A percentile compares a stretch with the other conserved stretches of the same genome.
phyloP scores from a whole-genome alignment of 2,329 filamentous ascomycete genomes.

The Aspergillus fijiensis region DNA sequence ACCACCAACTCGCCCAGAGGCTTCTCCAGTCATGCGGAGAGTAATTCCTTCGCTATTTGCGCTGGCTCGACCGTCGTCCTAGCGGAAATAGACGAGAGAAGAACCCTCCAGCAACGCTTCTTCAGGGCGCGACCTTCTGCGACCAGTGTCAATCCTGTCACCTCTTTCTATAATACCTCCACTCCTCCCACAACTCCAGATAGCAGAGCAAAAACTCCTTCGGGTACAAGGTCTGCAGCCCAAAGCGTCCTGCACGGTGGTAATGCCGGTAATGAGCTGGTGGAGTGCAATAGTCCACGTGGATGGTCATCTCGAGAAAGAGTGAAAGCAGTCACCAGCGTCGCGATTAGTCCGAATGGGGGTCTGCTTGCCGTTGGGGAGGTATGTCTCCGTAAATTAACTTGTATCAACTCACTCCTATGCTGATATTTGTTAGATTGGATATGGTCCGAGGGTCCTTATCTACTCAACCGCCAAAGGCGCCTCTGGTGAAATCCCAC shows the following conservation, averaged over 20 bases:
- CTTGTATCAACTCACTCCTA: neutral
- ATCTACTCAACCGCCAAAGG: constrained; percentile 81
- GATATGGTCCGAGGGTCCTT: constrained; percentile 86
- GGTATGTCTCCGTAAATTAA: constrained; percentile 40
- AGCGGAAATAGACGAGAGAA: constrained; percentile 70
- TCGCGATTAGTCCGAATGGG: constrained; percentile 83
- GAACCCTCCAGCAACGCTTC: constrained; percentile 73
- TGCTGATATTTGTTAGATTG: constrained; percentile 58
- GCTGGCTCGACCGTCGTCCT: constrained; percentile 93
- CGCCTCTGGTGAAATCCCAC: constrained; percentile 72
- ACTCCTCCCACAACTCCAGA: constrained; percentile 58
- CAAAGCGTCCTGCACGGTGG: constrained; percentile 43
- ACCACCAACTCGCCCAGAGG: constrained; percentile 81
- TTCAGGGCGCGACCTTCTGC: constrained; percentile 77
- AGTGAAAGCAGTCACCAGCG: constrained; percentile 90
- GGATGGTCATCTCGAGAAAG: constrained; percentile 87
- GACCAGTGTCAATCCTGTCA: constrained; percentile 64
- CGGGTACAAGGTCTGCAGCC: constrained; percentile 51
- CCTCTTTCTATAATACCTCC: constrained; percentile 54
- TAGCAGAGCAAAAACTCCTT: constrained; percentile 59
- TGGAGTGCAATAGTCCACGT: constrained; percentile 63
- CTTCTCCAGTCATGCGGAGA: constrained; percentile 76
- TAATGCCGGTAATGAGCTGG: constrained; percentile 52
- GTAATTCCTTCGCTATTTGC: constrained; percentile 76
- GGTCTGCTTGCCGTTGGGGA: constrained; percentile 89